Evolutionary conservation across 2,329 filamentous ascomycete species (phyloP), one percentile per base, ranked within the genome.

Genomic region (Neopestalotiopsis sp.): DNA sequence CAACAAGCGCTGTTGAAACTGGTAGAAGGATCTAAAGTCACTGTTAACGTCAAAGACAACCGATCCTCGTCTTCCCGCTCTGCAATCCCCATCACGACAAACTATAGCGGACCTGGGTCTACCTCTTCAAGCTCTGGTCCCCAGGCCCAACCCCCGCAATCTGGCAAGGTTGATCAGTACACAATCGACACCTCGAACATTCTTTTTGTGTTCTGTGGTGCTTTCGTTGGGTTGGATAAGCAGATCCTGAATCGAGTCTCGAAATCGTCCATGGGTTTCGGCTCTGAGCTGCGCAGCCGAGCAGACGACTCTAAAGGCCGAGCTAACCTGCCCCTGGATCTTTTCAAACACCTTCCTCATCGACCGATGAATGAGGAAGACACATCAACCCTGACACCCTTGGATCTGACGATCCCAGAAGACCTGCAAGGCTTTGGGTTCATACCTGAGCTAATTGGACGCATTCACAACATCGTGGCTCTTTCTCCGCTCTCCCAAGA

Each of bases 1-100:
- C 96, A 99, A 77, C 96, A 99, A 81, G 95, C 96, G 6, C 84
- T 99, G 5, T 83, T 99, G 40, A 98, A 98, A 82, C 94, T 99
- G 56, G 94, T 99, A 24, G 96, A 99, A 81, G 96, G 96, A 7
- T 97, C 95, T 1, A 98, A 95, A 30, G 87, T 99, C 12, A 96
- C 97, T 56, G 88, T 99, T 38, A 95, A 95, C 76, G 92, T 95
- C 30, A 98, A 98, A 79, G 89, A 91, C 72, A 92, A 91, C 74
- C 86, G 89, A 59, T 89, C 88, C 1, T 72, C 73, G 17, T 78
- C 71, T 7, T 87, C 86, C 2, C 83, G 87, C 14, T 83, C 86
- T 5, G 79, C 86, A 49, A 81, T 81, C 28, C 85, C 87, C 1
- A 86, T 88, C 32, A 87, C 86, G 1, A 85, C 83, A 61, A 88